Percentiles rank a stretch among this genome's conserved stretches.
phyloP scores from a whole-genome alignment of 768 basidiomycete species.

The Cystofilobasidium ferigula region DNA sequence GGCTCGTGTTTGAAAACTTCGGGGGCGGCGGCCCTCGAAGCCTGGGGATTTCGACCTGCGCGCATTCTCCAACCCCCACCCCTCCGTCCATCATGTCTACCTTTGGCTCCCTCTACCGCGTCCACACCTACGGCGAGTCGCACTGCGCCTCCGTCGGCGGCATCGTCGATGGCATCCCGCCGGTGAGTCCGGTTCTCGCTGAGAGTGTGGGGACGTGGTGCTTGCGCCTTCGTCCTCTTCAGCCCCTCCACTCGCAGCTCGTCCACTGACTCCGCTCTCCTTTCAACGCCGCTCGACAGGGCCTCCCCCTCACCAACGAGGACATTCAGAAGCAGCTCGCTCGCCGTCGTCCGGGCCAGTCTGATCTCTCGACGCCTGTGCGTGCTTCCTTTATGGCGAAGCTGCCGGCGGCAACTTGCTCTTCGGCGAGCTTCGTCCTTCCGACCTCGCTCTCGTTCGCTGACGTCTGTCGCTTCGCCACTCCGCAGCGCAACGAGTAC shows the following conservation, averaged over 20 bases:
- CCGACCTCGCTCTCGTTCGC: background rate
- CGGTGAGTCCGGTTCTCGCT: slow-evolving; percentile 46
- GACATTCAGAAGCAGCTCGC: slow-evolving; percentile 88
- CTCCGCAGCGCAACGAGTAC: slow-evolving; percentile 77
- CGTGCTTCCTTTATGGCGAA: slow-evolving; percentile 40
- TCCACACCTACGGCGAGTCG: slow-evolving; percentile 95
- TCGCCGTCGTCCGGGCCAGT: slow-evolving; percentile 86
- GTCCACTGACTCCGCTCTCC: background rate
- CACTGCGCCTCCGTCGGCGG: slow-evolving; percentile 95
- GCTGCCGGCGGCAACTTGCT: too few species aligned
- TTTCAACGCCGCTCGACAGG: slow-evolving; percentile 44
- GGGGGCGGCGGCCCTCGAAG: too few species aligned
- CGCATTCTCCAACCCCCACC: background rate
- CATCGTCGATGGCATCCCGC: slow-evolving; percentile 94
- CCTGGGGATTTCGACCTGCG: background rate
- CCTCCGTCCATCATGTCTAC: slow-evolving; percentile 63
- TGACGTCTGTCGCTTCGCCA: background rate
- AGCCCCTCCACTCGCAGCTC: background rate
- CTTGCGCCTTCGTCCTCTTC: background rate
- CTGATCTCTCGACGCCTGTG: slow-evolving; percentile 89
- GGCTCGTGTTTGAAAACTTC: too few species aligned
- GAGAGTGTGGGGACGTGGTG: background rate
- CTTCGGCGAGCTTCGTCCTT: background rate
- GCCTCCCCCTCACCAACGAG: slow-evolving; percentile 60
- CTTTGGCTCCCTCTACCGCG: slow-evolving; percentile 79